phyloP scores from a whole-genome alignment of 352 stramenopile genomes.

The Pythium phragmiticola region DNA sequence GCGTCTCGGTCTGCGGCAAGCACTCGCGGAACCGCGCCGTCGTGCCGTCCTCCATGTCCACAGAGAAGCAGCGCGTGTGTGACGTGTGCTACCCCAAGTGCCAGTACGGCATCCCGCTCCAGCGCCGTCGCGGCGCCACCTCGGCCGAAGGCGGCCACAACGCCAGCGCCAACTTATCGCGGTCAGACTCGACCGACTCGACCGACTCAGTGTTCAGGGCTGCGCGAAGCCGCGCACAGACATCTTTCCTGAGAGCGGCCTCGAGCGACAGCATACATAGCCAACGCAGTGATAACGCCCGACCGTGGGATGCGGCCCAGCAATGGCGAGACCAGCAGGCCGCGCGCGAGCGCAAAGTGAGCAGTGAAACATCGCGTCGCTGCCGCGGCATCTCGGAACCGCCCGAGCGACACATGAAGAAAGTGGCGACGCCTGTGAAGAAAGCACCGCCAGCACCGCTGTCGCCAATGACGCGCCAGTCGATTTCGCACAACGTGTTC shows the following conservation, averaged over 20 bases:
- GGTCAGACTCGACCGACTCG: conserved; percentile 18
- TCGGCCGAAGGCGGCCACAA: conserved; percentile 5
- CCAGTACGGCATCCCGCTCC: conserved; percentile 29
- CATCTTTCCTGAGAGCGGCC: neutral
- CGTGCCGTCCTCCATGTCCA: conserved; percentile 65
- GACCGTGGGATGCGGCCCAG: conserved; percentile 11
- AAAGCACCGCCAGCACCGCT: conserved; percentile 11
- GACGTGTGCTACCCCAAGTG: conserved; percentile 66
- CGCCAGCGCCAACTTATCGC: conserved; percentile 17
- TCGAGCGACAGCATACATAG: neutral
- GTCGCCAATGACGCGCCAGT: conserved; percentile 16
- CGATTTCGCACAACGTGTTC: conserved; percentile 16
- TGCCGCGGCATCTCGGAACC: conserved; percentile 21
- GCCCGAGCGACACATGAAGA: conserved; percentile 16
- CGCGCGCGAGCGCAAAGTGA: neutral
- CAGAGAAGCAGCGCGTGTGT: conserved; percentile 68
- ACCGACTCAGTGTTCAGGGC: conserved; percentile 15
- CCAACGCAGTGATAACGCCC: conserved; percentile 1
- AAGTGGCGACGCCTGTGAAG: conserved; percentile 1
- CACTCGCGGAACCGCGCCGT: conserved; percentile 70
- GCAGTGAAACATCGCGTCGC: neutral
- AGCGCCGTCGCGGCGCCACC: conserved; percentile 24
- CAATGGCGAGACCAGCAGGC: conserved; percentile 17
- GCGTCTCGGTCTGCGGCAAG: conserved; percentile 68
- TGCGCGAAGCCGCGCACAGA: conserved; percentile 19